Evolutionary conservation across 257 asterid species (phyloP), one percentile per base, ranked within the genome.

Genomic region (Cordia subcordata): DNA sequence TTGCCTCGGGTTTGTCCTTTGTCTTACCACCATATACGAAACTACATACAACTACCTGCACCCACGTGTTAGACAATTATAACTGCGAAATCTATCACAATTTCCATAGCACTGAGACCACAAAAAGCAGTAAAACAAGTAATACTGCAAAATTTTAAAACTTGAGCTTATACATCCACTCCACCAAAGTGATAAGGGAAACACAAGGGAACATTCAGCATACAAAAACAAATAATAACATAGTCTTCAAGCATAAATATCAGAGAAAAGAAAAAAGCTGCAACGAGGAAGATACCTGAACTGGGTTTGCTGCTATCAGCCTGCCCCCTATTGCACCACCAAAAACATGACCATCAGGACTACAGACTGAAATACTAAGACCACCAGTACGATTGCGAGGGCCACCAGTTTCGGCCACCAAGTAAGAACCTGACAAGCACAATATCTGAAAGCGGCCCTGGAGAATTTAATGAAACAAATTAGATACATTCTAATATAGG

Each of bases 301-400:
- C 80, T 8, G 82, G 78, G 50, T 65, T 72, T 42, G 86, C 78
- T 1, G 93, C 93, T 9, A 75, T 63, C 39, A 84, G 86, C 58
- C 71, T 74, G 47, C 93, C 93, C 56, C 88, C 93, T 57, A 84
- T 57, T 20, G 89, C 90, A 69, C 94, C 94, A 1, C 94, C 94
- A 50, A 85, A 71, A 20, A 85, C 72, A 37, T 75, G 87, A 32
- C 90, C 90, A 63, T 85, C 87, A n/a, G 87, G 83, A 71, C 87
- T 76, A 62, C 85, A 79, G 23, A 85, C 77, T 13, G 94, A 85
- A 44, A 85, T 72, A 61, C 89, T 85, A 52, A 82, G 53, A 57
- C 94, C 94, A 53, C 94, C 90, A 13, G 83, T 77, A 17, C 94
- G 77, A 61, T 72, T 70, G 37, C 71, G 70, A 14, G 87, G 83